A percentile compares a stretch with the other conserved stretches of the same genome.
These are phyloP conservation scores for Sarcomyxa edulis DNA, from an alignment of 768 basidiomycete genomes.

Conservation along the genomic window DNA sequence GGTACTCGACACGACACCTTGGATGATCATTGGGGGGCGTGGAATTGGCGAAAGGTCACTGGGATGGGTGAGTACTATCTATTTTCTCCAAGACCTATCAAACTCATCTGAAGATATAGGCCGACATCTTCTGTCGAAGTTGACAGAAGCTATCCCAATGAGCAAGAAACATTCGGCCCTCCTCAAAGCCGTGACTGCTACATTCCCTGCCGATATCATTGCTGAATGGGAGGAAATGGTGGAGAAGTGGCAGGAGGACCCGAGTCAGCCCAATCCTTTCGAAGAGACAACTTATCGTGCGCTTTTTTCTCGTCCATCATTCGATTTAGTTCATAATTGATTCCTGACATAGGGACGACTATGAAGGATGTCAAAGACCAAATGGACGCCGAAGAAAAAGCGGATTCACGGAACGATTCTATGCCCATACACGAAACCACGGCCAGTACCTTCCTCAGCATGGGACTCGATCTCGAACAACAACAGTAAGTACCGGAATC, in stretches of 20 bases:
- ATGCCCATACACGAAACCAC: slow-evolving; percentile 1
- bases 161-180: not conserved
- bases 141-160: not conserved
- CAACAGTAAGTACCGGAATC: slow-evolving; percentile 5
- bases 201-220: not conserved
- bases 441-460: not conserved
- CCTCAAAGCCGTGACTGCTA: not conserved
- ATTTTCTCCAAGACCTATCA: slow-evolving; percentile 7
- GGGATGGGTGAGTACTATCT: not conserved
- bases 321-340: not conserved
- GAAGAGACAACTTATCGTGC: not conserved
- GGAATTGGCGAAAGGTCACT: slow-evolving; percentile 13
- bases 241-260: not conserved
- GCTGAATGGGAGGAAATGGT: not conserved
- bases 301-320: not conserved
- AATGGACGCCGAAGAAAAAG: slow-evolving; percentile 3
- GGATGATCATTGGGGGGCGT: slow-evolving; percentile 19
- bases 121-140: not conserved
- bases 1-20: slow-evolving; percentile 16
- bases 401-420: not conserved
- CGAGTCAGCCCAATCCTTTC: not conserved
- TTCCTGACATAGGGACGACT: slow-evolving; percentile 4
- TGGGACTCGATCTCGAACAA: slow-evolving; percentile 2
- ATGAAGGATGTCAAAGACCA: slow-evolving; percentile 1
- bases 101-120: slow-evolving; percentile 9